These are phyloP conservation scores for Cercophora sp. DNA, from an alignment of 495 filamentous ascomycete species.

Conservation along the genomic window DNA sequence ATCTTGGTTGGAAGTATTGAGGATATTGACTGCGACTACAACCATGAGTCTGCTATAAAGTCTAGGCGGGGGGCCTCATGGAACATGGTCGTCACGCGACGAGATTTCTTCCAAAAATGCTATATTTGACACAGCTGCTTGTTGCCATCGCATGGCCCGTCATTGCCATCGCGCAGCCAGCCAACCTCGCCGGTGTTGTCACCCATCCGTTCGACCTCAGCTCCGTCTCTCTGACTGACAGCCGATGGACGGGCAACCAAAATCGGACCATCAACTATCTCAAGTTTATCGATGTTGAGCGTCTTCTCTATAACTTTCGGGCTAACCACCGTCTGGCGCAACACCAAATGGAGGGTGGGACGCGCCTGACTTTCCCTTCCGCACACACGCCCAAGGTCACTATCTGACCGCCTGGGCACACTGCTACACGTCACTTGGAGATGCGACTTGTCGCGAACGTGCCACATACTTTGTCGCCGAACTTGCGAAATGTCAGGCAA, in stretches of 20 bases:
- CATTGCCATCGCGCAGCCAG: too few species aligned
- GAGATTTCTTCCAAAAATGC: too few species aligned
- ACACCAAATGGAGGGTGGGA: conserved; percentile 35
- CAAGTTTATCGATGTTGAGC: conserved; percentile 33
- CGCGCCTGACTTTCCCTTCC: conserved; percentile 37
- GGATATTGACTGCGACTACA: too few species aligned
- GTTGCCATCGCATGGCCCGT: too few species aligned
- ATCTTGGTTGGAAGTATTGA: too few species aligned
- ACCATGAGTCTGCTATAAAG: too few species aligned
- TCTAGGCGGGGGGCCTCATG: too few species aligned
- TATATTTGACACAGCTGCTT: too few species aligned
- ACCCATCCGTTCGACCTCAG: conserved; percentile 26
- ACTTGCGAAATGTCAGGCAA: conserved; percentile 35
- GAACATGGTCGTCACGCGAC: too few species aligned
- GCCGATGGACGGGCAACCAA: conserved; percentile 34
- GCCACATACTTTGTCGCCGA: conserved; percentile 33
- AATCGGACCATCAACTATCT: conserved; percentile 33
- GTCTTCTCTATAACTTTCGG: conserved; percentile 38
- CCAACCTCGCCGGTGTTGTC: too few species aligned
- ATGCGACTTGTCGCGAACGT: conserved; percentile 28
- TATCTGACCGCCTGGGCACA: conserved; percentile 29
- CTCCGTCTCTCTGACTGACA: conserved; percentile 25
- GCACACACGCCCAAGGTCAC: conserved; percentile 36
- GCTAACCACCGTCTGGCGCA: conserved; percentile 31
- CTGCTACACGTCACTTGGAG: conserved; percentile 13